Evolutionary conservation across 2,329 filamentous ascomycete species (phyloP).

Genomic region (Sordariomycetes sp.): DNA sequence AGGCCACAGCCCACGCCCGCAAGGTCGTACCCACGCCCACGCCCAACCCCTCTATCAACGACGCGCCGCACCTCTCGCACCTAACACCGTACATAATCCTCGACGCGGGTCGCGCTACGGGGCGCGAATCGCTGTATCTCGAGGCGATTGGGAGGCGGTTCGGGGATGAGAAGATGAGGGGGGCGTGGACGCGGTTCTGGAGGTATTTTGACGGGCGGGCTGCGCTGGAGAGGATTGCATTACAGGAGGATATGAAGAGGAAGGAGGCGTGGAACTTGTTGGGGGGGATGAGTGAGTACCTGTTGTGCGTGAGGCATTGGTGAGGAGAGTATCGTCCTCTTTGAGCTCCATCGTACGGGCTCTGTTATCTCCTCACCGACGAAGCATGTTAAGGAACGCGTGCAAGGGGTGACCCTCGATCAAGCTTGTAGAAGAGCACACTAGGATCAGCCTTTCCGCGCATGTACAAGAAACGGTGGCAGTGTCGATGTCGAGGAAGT

Average conservation of each 20-base stretch:
- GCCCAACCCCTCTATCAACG: constrained; percentile 40
- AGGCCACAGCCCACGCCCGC: constrained; percentile 40
- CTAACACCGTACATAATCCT: constrained; percentile 56
- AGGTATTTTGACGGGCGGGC: constrained; percentile 82
- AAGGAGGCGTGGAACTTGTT: constrained; percentile 63
- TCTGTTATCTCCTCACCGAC: no score
- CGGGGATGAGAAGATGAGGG: constrained; percentile 34
- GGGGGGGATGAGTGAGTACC: constrained; percentile 51
- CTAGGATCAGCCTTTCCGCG: no score
- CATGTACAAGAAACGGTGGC: no score
- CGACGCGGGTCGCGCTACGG: constrained; percentile 65
- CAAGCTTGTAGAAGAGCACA: no score
- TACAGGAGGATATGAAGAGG: constrained; percentile 77
- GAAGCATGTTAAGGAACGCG: no score
- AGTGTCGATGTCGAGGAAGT: no score
- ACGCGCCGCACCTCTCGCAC: constrained; percentile 40
- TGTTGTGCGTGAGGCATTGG: constrained; percentile 60
- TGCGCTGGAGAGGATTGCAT: constrained; percentile 72
- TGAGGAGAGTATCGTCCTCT: constrained; percentile 16
- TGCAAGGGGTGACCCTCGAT: no score
- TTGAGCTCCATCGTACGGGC: not conserved
- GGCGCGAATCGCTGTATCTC: constrained; percentile 62
- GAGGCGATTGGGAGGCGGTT: constrained; percentile 44
- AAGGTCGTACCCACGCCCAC: constrained; percentile 34
- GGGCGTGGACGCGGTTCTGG: constrained; percentile 59